Base-by-base conservation (phyloP, 192 early-diverging fungal genomes). In the Coemansia sp. region DNA sequence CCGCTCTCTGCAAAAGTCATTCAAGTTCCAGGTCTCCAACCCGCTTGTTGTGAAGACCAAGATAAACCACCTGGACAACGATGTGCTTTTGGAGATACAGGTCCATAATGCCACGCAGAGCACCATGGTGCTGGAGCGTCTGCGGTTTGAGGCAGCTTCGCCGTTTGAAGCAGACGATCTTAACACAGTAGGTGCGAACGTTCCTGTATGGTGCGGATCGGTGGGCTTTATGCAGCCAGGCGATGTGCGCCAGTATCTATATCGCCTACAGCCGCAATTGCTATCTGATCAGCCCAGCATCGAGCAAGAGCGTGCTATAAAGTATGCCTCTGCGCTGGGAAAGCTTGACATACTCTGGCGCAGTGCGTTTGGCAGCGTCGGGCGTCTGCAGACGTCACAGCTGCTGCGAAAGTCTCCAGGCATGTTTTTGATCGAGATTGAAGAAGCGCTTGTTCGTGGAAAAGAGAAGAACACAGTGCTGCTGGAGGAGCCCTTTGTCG, bases 311-410 rank as follows among this genome's bases (percentile, higher is more conserved):
- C 71, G 72, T 1, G 68, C 74, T 1, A 61, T 74, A 19, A 85
- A 88, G 46, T 88, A 91, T 16, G 90, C 92, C 6, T 89, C 93
- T 42, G 89, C 90, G 26, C 84, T 98, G 13, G 97, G 97, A 5
- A 95, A 94, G 84, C 86, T 98, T 56, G 95, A 98, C 73, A 98
- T 98, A 62, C 81, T 91, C n/a, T 98, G 97, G 97, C 83, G 92
- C 41, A 90, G 93, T n/a, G 85, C 87, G 11, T 90, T 96, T 60
- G 95, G 96, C 37, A 92, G 93, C 74, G 84, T 89, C 0, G 96
- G 95, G 0, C 86, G 95, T 8, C 77, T 97, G 61, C 95, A 98
- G 81, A 98, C 97, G 40, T 91, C 92, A 15, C 95, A 97, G 76
- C 82, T 98, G 45, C 80, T 88, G 64, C 89, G 95, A 47, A 97